phyloP scores from a whole-genome alignment of 1,284 basidiomycete genomes.

The Termitomyces sp. region DNA sequence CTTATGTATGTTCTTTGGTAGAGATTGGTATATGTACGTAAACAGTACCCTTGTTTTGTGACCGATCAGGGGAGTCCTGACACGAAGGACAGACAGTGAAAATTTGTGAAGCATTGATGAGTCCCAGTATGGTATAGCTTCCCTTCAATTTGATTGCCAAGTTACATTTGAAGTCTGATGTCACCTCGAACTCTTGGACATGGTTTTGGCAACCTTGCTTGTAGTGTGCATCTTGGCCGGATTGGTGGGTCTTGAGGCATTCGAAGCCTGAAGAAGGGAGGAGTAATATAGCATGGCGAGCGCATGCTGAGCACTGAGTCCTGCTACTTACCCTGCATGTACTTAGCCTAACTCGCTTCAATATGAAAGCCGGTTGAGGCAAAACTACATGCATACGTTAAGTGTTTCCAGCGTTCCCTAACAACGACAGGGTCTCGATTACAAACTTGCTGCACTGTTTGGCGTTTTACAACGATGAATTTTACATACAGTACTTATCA shows the following conservation, averaged over 20 bases:
- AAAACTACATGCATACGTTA: not conserved
- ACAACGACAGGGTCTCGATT: not conserved
- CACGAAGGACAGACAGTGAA: not conserved
- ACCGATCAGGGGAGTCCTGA: not conserved
- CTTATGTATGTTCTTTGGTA: too few species aligned
- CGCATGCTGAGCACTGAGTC: too few species aligned
- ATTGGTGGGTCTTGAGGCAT: not conserved
- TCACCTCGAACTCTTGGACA: not conserved
- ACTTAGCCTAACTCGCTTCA: not conserved
- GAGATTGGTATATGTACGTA: too few species aligned
- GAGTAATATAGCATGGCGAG: not conserved
- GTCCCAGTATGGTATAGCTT: slow-evolving; percentile 6
- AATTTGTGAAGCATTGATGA: slow-evolving; percentile 6
- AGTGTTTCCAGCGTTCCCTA: not conserved
- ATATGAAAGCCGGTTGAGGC: not conserved
- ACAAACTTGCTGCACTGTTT: not conserved
- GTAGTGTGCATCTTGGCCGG: not conserved
- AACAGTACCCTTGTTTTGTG: not conserved
- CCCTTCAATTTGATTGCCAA: not conserved
- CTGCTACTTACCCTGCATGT: not conserved
- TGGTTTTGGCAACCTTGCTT: not conserved
- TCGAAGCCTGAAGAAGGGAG: not conserved
- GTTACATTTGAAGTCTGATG: too few species aligned
- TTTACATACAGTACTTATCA: not conserved
- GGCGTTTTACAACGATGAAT: not conserved